Base-by-base conservation (phyloP, 140 eudicot species). In the Ambrosia hybrid region DNA sequence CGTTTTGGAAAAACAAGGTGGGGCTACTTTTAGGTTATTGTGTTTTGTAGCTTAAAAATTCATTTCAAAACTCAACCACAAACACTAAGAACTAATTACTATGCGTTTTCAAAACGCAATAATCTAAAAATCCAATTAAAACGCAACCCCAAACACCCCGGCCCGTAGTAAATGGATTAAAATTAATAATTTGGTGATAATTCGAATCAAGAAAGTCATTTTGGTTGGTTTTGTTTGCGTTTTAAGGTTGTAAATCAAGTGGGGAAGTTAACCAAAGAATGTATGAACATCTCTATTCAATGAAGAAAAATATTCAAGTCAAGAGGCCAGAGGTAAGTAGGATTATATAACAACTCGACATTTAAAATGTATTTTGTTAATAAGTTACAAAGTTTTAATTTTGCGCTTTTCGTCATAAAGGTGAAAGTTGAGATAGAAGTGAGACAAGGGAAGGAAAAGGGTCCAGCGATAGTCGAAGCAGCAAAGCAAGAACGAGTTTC, bases 271-370 rank as follows among this genome's bases (percentile, higher is more conserved):
- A 78, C 80, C 88, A 81, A 67, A 87, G 78, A 79, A 84, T 83
- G 8, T 76, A 76, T 75, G 88, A 86, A 57, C 82, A 78, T 64
- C 93, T 89, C 68, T 78, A 62, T 69, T 73, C 87, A 65, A 70
- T 78, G 78, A 89, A 85, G 80, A 85, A 81, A 65, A 79, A 73
- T 55, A 79, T 92, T 67, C 83, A 85, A 74, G 38, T 38, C 13
- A 87, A 75, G 62, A 89, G 82, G 71, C 90, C 98, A 2, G 98
- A 85, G 89, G 96, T 92, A 61, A 83, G 89, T 72, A 21, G 1
- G 38, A 61, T 13, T 16, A 6, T 52, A 2, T 74, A 51, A 6
- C 4, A 64, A 61, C 53, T 62, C 10, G 3, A 72, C 49, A 9
- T 37, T 36, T 39, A n/a, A 65, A 65, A 8, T 9, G 37, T 43